Conservation (phyloP, 352 stramenopile genomes). For the Globisporangium splendens region DNA sequence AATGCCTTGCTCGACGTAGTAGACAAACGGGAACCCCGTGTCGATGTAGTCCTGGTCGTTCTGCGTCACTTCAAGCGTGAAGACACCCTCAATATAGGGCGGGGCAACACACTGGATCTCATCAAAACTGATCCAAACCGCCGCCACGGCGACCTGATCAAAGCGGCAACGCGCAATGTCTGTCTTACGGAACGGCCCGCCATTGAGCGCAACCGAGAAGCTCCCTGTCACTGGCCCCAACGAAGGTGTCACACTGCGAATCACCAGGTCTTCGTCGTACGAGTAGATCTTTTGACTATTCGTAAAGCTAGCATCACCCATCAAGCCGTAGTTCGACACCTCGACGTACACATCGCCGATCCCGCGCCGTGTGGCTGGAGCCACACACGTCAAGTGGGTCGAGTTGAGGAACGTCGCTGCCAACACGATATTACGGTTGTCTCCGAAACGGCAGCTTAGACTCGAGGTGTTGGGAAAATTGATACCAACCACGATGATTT, state of each 20-base stretch:
- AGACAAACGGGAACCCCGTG: conserved; percentile 64
- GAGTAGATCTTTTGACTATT: conserved; percentile 53
- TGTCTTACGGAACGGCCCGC: conserved; percentile 72
- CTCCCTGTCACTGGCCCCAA: conserved; percentile 79
- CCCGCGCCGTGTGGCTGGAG: conserved; percentile 42
- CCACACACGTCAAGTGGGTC: conserved; percentile 54
- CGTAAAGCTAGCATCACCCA: conserved; percentile 33
- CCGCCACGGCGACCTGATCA: conserved; percentile 57
- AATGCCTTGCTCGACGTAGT: conserved; percentile 79
- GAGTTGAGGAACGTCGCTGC: conserved; percentile 60
- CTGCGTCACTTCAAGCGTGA: conserved; percentile 81
- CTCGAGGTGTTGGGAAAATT: conserved; percentile 75
- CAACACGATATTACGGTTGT: conserved; percentile 21
- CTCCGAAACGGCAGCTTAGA: conserved; percentile 70
- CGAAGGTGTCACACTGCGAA: conserved; percentile 72
- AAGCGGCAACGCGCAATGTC: conserved; percentile 88
- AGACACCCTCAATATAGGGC: conserved; percentile 54
- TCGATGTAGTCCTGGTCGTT: conserved; percentile 93
- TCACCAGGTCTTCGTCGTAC: conserved; percentile 71
- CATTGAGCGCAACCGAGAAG: conserved; percentile 83
- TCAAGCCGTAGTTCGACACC: conserved; percentile 64
- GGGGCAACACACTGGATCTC: conserved; percentile 82
- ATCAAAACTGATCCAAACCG: conserved; percentile 55
- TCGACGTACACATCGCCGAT: conserved; percentile 50
- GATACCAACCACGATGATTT: conserved; percentile 67